Conservation (phyloP, 331 rosid genomes). For the Malus hybrid region DNA sequence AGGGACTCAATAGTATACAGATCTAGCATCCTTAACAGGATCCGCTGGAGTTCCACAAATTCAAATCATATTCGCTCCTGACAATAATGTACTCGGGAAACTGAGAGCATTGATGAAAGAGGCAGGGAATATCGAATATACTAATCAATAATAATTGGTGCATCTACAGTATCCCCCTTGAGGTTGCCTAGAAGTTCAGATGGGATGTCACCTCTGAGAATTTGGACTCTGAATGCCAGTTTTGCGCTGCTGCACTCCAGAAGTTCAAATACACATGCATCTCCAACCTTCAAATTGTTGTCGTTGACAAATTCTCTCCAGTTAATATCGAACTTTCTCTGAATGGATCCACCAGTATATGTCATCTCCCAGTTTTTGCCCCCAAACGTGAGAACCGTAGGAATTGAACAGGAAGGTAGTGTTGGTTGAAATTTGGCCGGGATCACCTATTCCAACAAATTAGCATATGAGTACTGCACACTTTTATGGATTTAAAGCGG, state of each 20-base stretch:
- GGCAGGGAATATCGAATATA: background rate
- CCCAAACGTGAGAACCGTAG: constrained; percentile 17
- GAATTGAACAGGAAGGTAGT: constrained; percentile 31
- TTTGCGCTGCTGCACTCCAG: constrained; percentile 8
- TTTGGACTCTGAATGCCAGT: constrained; percentile 42
- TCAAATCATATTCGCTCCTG: background rate
- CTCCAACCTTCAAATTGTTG: constrained; percentile 48
- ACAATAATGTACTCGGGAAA: background rate
- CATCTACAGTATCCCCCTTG: constrained; percentile 13
- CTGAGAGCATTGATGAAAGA: background rate
- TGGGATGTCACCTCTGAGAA: constrained; percentile 69
- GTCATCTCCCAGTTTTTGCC: constrained; percentile 36
- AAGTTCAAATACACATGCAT: constrained; percentile 55
- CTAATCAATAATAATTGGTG: constrained; percentile 31
- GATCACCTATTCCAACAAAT: constrained; percentile 15
- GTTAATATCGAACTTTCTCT: constrained; percentile 5
- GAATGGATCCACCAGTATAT: constrained; percentile 13
- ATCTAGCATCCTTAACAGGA: background rate
- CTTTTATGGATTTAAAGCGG: background rate
- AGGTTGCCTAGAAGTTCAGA: constrained; percentile 9
- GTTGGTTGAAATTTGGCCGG: background rate
- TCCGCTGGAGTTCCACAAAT: background rate
- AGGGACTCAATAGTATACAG: background rate
- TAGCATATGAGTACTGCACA: background rate
- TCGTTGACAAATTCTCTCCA: constrained; percentile 40